Conservation (phyloP, 2,329 filamentous ascomycete genomes). For the Grosmannia huntii region DNA sequence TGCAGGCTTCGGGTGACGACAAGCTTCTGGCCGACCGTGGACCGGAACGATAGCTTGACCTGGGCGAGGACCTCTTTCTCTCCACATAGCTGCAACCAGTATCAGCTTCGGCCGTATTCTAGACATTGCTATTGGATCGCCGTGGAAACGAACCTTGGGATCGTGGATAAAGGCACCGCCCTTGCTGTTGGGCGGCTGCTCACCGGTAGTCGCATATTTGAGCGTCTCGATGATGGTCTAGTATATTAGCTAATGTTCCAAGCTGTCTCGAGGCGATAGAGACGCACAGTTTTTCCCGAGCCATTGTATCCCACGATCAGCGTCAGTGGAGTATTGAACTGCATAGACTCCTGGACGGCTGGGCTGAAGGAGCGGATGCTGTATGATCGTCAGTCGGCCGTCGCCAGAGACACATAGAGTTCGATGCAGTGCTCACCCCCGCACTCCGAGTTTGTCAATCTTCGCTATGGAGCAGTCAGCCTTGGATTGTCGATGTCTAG, state of each 20-base stretch:
- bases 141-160: slow-evolving; percentile 50
- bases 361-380: slow-evolving; percentile 70
- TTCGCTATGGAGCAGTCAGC: slow-evolving; percentile 7
- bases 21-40: slow-evolving; percentile 65
- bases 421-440: slow-evolving; percentile 9
- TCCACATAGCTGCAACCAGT: slow-evolving; percentile 47
- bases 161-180: slow-evolving; percentile 94
- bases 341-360: slow-evolving; percentile 58
- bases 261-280: background rate
- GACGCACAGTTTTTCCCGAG: slow-evolving; percentile 67
- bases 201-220: slow-evolving; percentile 93
- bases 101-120: background rate
- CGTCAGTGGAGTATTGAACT: slow-evolving; percentile 82
- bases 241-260: background rate
- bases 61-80: slow-evolving; percentile 85
- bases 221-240: slow-evolving; percentile 92
- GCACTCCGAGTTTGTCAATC: slow-evolving; percentile 15
- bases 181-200: slow-evolving; percentile 81
- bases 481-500: background rate
- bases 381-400: background rate
- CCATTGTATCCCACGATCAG: slow-evolving; percentile 96
- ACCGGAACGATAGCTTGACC: slow-evolving; percentile 78
- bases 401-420: background rate
- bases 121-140: too few relatives aligned
- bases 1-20: slow-evolving; percentile 76